Percentiles rank a stretch among this genome's conserved stretches.
Conservation (phyloP, 441 rosid genomes). For the Erodium moschatum region DNA sequence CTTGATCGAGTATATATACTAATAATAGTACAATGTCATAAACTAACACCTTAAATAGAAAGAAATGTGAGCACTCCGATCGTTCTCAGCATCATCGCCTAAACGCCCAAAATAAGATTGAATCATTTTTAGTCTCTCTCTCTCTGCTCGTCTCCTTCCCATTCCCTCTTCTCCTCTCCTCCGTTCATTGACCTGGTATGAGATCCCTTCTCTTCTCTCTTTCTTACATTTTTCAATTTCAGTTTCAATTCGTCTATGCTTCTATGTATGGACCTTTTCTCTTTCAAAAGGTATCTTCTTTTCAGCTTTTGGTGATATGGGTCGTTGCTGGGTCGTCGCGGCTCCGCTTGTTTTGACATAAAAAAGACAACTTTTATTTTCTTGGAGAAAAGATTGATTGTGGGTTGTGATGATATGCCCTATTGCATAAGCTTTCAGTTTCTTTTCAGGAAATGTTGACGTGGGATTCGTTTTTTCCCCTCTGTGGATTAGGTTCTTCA, state of each 20-base stretch:
- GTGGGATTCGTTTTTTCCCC: slow-evolving; percentile 11
- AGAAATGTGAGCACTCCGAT: slow-evolving; percentile 7
- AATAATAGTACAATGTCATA: not conserved
- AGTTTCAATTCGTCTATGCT: not conserved
- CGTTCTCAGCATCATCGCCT: slow-evolving; percentile 27
- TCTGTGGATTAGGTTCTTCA: slow-evolving; percentile 21
- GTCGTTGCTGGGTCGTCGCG: not conserved
- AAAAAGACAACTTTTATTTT: not conserved
- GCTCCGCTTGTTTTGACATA: slow-evolving; percentile 3
- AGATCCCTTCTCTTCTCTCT: not conserved
- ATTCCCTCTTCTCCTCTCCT: not conserved
- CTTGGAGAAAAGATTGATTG: not conserved
- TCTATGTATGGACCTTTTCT: slow-evolving; percentile 3
- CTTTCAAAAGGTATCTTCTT: not conserved
- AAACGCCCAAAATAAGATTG: slow-evolving; percentile 17
- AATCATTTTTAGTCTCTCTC: not conserved
- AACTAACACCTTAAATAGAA: not conserved
- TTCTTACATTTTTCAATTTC: not conserved
- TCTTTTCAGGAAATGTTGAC: slow-evolving; percentile 6
- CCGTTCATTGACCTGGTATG: too few species aligned
- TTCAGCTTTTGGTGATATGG: not conserved
- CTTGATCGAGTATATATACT: too few species aligned
- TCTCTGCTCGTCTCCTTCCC: too few species aligned
- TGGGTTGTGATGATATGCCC: too few species aligned
- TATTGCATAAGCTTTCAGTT: not conserved